Percentiles rank a stretch among this genome's conserved stretches.
These are phyloP conservation scores for Pseudozyma sp. DNA, from an alignment of 1,284 basidiomycete species.

Conservation along the genomic window DNA sequence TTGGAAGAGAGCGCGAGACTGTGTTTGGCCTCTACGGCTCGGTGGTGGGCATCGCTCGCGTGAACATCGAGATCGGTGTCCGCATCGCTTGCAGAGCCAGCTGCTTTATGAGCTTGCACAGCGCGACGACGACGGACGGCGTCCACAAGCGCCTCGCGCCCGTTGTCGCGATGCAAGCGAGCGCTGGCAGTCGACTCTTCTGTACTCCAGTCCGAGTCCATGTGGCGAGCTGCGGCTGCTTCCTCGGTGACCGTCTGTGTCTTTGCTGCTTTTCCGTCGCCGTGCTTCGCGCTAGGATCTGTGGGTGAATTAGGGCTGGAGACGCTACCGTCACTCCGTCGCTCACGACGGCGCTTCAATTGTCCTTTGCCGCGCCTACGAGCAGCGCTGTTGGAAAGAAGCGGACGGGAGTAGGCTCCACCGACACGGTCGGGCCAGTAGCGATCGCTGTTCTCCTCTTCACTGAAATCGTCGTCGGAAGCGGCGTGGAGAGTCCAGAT, in stretches of 20 bases:
- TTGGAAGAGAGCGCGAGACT: slow-evolving; percentile 38
- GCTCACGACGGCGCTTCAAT: slow-evolving; percentile 32
- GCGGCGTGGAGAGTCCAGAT: slow-evolving; percentile 20
- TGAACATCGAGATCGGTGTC: slow-evolving; percentile 16
- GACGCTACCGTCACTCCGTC: slow-evolving; percentile 26
- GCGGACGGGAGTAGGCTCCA: slow-evolving; percentile 54
- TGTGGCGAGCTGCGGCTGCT: slow-evolving; percentile 4
- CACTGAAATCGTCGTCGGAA: slow-evolving; percentile 32
- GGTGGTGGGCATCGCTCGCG: slow-evolving; percentile 4
- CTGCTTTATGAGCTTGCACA: not conserved
- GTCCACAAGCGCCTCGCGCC: slow-evolving; percentile 15
- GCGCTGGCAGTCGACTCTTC: slow-evolving; percentile 25
- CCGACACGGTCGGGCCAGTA: slow-evolving; percentile 52
- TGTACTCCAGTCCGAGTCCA: slow-evolving; percentile 41
- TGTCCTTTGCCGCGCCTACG: slow-evolving; percentile 26
- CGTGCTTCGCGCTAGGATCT: slow-evolving; percentile 9
- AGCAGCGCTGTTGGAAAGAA: slow-evolving; percentile 1
- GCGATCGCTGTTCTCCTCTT: slow-evolving; percentile 27
- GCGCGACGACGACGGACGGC: slow-evolving; percentile 25
- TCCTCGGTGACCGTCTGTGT: slow-evolving; percentile 12
- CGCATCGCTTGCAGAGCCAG: slow-evolving; percentile 13
- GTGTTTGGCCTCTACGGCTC: slow-evolving; percentile 24
- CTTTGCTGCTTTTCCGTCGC: slow-evolving; percentile 28
- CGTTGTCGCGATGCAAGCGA: slow-evolving; percentile 3
- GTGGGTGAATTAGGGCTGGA: slow-evolving; percentile 17